Conservation (phyloP, 495 filamentous ascomycete genomes). For the Terfezia claveryi region DNA sequence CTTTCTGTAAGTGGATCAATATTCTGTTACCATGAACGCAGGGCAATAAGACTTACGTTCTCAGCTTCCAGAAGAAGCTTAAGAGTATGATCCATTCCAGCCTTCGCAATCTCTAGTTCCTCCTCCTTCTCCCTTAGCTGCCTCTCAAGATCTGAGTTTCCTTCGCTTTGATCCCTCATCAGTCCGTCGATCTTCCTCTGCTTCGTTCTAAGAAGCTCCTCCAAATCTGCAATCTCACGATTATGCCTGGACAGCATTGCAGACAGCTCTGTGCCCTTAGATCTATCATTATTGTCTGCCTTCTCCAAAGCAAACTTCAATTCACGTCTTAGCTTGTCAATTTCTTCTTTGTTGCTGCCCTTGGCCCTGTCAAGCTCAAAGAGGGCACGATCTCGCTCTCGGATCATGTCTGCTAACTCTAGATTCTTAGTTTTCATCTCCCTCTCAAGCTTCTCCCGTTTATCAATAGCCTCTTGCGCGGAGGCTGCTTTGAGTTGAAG, state of each 20-base stretch:
- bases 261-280: constrained; percentile 83
- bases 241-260: constrained; percentile 90
- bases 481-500: constrained; percentile 92
- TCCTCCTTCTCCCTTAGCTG: constrained; percentile 81
- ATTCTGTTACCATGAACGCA: constrained; percentile 1
- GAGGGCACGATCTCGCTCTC: constrained; percentile 82
- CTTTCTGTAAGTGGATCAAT: constrained; percentile 19
- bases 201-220: constrained; percentile 80
- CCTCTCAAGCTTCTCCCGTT: constrained; percentile 78
- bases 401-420: constrained; percentile 94
- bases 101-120: constrained; percentile 90
- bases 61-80: constrained; percentile 63
- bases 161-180: constrained; percentile 51
- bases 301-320: constrained; percentile 79
- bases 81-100: constrained; percentile 86
- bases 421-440: constrained; percentile 98
- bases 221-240: constrained; percentile 84
- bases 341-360: constrained; percentile 74
- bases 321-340: constrained; percentile 94
- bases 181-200: constrained; percentile 70
- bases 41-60: background rate
- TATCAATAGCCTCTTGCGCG: constrained; percentile 89
- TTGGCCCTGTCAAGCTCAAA: constrained; percentile 71
- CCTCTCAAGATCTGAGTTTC: constrained; percentile 63
- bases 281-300: constrained; percentile 75